Base-by-base conservation (phyloP, 306 rosid genomes). In the Cicer arietinum region DNA sequence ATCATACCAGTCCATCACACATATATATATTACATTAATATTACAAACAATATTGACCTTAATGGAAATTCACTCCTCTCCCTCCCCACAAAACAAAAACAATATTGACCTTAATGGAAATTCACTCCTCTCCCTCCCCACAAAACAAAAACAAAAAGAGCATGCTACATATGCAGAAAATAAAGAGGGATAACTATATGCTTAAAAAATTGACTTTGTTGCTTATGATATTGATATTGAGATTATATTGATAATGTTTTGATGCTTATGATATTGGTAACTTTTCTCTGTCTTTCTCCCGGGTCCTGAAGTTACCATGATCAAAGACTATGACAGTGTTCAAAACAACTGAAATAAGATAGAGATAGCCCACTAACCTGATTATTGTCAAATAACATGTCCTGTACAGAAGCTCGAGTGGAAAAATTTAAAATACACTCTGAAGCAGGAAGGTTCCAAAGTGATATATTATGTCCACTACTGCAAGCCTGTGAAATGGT, bases 381-480 rank as follows among this genome's bases (percentile, higher is more conserved):
- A 77, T 91, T 94, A 30, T 86, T 86, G 58, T 90, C 93, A 60
- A 91, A 94, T 42, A 85, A 80, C 74, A 88, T 83, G 85, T 91
- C 98, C 75, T 94, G 98, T 22, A 94, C 82, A 51, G 89, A 82
- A 71, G 92, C 88, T 62, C 17, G 78, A 41, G 87, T 82, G 77
- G 92, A 80, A 75, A 83, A 82, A 60, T 71, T 88, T 64, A 90
- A 88, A 76, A 90, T 53, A 66, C 93, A 86, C 81, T 90, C 98
- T 61, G 92, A 87, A 64, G 98, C 93, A 59, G 92, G 90, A 77
- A 94, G 97, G 77, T 91, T 94, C 97, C 98, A 90, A 74, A 94
- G 86, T 20, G 94, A 94, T 80, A 94, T 79, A 86, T 91, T 82
- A 71, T 83, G 87, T 71, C 92, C 96, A 74, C 86, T 84, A 67